Conservation (phyloP, 257 asterid genomes). For the Striga asiatica region DNA sequence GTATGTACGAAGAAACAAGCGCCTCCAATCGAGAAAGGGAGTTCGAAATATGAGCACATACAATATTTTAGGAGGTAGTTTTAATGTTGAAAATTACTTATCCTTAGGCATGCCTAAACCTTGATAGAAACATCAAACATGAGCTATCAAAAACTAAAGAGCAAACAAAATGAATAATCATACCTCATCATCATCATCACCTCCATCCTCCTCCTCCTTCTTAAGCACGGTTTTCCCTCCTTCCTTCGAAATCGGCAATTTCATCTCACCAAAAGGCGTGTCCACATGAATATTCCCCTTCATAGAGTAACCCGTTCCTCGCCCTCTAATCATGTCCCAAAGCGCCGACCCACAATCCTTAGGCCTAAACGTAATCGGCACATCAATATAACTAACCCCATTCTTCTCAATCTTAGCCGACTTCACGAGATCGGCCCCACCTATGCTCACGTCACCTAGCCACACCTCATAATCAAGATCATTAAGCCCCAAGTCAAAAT, state of each 20-base stretch:
- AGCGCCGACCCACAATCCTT: constrained; percentile 96
- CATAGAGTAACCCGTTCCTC: constrained; percentile 76
- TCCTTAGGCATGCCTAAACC: no score
- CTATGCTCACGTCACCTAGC: constrained; percentile 77
- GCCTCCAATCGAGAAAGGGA: no score
- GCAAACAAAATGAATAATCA: no score
- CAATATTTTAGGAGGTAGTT: no score
- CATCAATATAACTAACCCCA: constrained; percentile 42
- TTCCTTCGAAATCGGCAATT: constrained; percentile 79
- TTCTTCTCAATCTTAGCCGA: constrained; percentile 52
- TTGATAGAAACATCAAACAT: no score
- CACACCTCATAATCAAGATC: constrained; percentile 79
- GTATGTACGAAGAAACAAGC: no score
- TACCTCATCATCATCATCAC: constrained; percentile 68
- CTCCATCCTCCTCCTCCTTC: constrained; percentile 77
- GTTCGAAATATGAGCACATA: no score
- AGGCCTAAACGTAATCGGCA: constrained; percentile 93
- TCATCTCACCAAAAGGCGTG: constrained; percentile 92
- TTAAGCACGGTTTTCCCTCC: constrained; percentile 80
- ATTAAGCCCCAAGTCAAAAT: constrained; percentile 73
- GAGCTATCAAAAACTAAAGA: no score
- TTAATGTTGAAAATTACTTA: no score
- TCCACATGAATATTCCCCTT: constrained; percentile 74
- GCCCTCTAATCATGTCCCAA: constrained; percentile 97
- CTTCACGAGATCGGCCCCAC: constrained; percentile 52